Percentiles rank a stretch among this genome's conserved stretches.
Evolutionary conservation across 2,329 filamentous ascomycete genomes (phyloP).

Genomic region (Emergomyces africanus): DNA sequence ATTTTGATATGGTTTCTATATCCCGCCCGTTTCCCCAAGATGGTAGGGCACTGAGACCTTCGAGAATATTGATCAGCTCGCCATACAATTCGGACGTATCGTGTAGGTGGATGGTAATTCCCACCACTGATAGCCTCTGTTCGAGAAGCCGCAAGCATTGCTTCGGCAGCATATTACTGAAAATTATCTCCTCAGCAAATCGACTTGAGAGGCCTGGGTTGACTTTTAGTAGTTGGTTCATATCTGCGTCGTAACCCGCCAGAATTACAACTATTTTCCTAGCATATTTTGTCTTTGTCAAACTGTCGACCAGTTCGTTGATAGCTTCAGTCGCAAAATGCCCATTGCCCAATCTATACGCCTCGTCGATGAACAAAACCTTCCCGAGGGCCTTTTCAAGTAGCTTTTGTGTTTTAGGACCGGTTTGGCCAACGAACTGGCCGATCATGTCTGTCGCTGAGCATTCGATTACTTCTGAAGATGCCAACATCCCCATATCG

Average conservation of each 20-base stretch:
- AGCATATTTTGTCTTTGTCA: slow-evolving; percentile 45
- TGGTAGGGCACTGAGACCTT: slow-evolving; percentile 33
- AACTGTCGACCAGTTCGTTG: slow-evolving; percentile 39
- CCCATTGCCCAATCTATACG: slow-evolving; percentile 50
- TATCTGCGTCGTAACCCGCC: slow-evolving; percentile 55
- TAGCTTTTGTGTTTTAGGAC: slow-evolving; percentile 48
- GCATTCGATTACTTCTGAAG: slow-evolving; percentile 48
- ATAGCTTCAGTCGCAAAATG: slow-evolving; percentile 45
- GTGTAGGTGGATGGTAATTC: slow-evolving; percentile 7
- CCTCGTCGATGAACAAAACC: slow-evolving; percentile 61
- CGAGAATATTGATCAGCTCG: slow-evolving; percentile 16
- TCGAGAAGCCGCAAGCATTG: slow-evolving; percentile 37
- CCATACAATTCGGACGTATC: slow-evolving; percentile 5
- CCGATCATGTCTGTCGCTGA: slow-evolving; percentile 59
- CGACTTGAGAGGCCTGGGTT: slow-evolving; percentile 53
- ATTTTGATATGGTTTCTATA: slow-evolving; percentile 41
- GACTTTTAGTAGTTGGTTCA: slow-evolving; percentile 47
- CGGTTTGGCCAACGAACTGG: slow-evolving; percentile 56
- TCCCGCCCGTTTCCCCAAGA: slow-evolving; percentile 55
- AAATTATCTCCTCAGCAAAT: slow-evolving; percentile 50
- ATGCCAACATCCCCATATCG: slow-evolving; percentile 55
- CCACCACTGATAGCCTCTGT: slow-evolving; percentile 19
- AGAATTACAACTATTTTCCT: slow-evolving; percentile 54
- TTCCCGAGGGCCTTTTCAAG: slow-evolving; percentile 52
- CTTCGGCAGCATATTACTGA: slow-evolving; percentile 33